These are phyloP conservation scores for Aspergillus novofumigatus DNA, from an alignment of 2,329 filamentous ascomycete genomes.

Conservation along the genomic window DNA sequence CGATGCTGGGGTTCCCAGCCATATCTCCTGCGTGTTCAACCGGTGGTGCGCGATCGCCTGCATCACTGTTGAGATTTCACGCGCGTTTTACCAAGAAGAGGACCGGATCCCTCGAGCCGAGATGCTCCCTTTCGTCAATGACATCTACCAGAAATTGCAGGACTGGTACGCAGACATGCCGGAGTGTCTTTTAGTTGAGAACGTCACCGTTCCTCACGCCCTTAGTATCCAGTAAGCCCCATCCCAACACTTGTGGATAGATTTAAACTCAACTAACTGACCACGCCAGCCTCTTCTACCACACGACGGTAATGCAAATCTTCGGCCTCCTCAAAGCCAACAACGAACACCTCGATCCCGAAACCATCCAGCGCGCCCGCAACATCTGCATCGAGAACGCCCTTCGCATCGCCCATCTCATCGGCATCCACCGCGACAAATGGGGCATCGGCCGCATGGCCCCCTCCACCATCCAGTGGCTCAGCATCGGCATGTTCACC, in stretches of 20 bases:
- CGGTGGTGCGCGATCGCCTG: conserved; percentile 20
- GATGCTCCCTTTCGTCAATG: conserved; percentile 10
- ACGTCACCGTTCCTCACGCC: conserved; percentile 20
- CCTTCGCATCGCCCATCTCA: conserved; percentile 19
- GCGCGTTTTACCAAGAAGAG: conserved; percentile 14
- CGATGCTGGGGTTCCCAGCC: conserved; percentile 11
- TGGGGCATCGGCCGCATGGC: conserved; percentile 28
- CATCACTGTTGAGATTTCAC: conserved; percentile 17
- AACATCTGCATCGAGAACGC: conserved; percentile 15
- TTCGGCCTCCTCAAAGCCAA: conserved; percentile 22
- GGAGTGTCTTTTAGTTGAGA: conserved; percentile 20
- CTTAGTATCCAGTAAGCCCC: conserved; percentile 24
- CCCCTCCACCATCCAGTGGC: conserved; percentile 24
- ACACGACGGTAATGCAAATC: conserved; percentile 25
- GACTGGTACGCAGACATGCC: conserved; percentile 24
- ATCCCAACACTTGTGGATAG: neutral
- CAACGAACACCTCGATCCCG: conserved; percentile 2
- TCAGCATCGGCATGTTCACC: conserved; percentile 22
- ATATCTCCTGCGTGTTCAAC: conserved; percentile 23
- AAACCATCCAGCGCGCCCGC: conserved; percentile 9
- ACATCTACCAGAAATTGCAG: conserved; percentile 19
- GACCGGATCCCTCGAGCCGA: conserved; percentile 7
- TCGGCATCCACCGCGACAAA: conserved; percentile 21
- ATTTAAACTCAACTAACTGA: too few species aligned
- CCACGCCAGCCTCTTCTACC: conserved; percentile 20